These are phyloP conservation scores for Pichia insulana DNA, from an alignment of 805 yeast species.

Conservation along the genomic window DNA sequence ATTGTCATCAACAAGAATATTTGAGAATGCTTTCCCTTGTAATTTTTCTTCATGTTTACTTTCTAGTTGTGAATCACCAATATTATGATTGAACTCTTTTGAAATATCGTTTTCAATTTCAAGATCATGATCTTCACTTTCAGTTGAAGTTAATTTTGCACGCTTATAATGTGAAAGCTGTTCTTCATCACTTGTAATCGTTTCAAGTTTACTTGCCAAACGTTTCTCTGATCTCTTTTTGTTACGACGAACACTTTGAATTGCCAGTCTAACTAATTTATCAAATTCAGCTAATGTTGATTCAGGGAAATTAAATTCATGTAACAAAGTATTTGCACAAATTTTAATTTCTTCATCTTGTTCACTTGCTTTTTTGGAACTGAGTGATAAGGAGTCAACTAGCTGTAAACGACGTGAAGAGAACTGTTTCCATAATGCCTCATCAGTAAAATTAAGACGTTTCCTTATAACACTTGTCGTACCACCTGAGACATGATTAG, in stretches of 20 bases:
- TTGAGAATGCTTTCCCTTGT: slow-evolving; percentile 20
- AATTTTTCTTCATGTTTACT: slow-evolving; percentile 10
- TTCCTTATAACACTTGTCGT: slow-evolving; percentile 39
- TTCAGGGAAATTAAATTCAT: slow-evolving; percentile 65
- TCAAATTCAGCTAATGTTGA: slow-evolving; percentile 67
- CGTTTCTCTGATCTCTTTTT: slow-evolving; percentile 55
- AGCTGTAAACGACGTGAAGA: slow-evolving; percentile 85
- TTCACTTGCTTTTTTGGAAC: slow-evolving; percentile 76
- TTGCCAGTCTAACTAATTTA: slow-evolving; percentile 83
- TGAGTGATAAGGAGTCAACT: slow-evolving; percentile 60
- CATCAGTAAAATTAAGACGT: slow-evolving; percentile 70
- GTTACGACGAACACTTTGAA: slow-evolving; percentile 86
- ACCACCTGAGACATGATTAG: slow-evolving; percentile 15
- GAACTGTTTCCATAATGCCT: slow-evolving; percentile 78
- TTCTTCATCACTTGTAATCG: slow-evolving; percentile 9
- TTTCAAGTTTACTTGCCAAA: slow-evolving; percentile 18
- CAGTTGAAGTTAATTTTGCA: slow-evolving; percentile 1
- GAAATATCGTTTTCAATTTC: neutral
- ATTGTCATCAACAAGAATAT: slow-evolving; percentile 20
- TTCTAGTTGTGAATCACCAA: too few species aligned
- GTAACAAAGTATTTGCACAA: slow-evolving; percentile 69
- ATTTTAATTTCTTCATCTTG: slow-evolving; percentile 75
- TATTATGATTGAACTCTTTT: too few species aligned
- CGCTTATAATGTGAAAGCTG: slow-evolving; percentile 3
- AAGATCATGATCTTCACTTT: neutral